phyloP scores from a whole-genome alignment of 164 flowering plant species.

The Stephania yunnanensis region DNA sequence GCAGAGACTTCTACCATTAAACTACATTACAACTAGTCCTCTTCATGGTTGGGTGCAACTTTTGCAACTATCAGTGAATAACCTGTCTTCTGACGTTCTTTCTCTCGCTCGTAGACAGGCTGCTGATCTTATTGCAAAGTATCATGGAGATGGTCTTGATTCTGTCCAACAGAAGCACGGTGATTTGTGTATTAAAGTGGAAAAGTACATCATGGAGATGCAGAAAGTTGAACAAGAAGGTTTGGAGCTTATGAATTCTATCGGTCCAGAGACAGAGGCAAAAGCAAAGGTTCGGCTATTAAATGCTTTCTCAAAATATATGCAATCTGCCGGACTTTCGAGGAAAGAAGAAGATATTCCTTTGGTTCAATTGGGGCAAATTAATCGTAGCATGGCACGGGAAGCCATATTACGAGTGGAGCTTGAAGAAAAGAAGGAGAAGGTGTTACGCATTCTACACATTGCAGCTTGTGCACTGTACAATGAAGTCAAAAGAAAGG shows the following conservation, averaged over 20 bases:
- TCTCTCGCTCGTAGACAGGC: slow-evolving; percentile 69
- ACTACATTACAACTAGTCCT: slow-evolving; percentile 71
- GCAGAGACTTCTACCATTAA: slow-evolving; percentile 77
- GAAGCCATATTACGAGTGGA: slow-evolving; percentile 31
- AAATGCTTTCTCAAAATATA: slow-evolving; percentile 56
- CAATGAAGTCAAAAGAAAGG: slow-evolving; percentile 47
- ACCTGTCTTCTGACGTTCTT: slow-evolving; percentile 62
- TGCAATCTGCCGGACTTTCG: slow-evolving; percentile 51
- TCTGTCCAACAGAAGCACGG: slow-evolving; percentile 40
- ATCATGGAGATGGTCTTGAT: slow-evolving; percentile 38
- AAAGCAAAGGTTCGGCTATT: slow-evolving; percentile 68
- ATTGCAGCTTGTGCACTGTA: slow-evolving; percentile 49
- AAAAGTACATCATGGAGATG: slow-evolving; percentile 58
- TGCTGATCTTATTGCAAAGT: slow-evolving; percentile 55
- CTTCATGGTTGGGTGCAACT: slow-evolving; percentile 88
- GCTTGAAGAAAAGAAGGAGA: slow-evolving; percentile 56
- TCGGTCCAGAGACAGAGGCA: slow-evolving; percentile 68
- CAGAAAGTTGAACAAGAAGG: slow-evolving; percentile 65
- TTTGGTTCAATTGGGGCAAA: slow-evolving; percentile 21
- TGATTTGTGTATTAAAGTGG: slow-evolving; percentile 52
- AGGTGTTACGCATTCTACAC: slow-evolving; percentile 39
- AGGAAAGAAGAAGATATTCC: slow-evolving; percentile 41
- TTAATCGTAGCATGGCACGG: slow-evolving; percentile 28
- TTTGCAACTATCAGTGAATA: slow-evolving; percentile 54
- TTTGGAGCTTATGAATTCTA: slow-evolving; percentile 57